Conservation (phyloP, 352 stramenopile species). For the Phytophthora sp. region DNA sequence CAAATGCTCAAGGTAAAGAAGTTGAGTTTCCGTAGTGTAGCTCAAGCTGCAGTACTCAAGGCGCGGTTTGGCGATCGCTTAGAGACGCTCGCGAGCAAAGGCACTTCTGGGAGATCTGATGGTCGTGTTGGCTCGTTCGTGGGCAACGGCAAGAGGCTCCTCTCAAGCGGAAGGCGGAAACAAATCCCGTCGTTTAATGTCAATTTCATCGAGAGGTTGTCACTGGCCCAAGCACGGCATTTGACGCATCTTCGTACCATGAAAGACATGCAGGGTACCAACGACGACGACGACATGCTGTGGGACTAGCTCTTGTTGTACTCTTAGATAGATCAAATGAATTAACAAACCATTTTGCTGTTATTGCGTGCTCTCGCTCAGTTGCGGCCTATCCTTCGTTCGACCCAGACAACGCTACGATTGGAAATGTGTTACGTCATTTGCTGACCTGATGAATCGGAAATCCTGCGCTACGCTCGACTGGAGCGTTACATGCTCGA, state of each 20-base stretch:
- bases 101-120: constrained; percentile 3
- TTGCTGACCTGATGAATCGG: too few relatives aligned
- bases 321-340: too few relatives aligned
- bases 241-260: constrained; percentile 37
- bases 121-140: constrained; percentile 18
- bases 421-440: background rate
- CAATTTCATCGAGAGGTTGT: constrained; percentile 41
- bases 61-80: constrained; percentile 20
- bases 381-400: too few relatives aligned
- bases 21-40: constrained; percentile 25
- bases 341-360: too few relatives aligned
- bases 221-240: constrained; percentile 40
- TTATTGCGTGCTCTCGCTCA: too few relatives aligned
- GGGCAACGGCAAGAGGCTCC: constrained; percentile 6
- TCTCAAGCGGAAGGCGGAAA: constrained; percentile 35
- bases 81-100: constrained; percentile 7
- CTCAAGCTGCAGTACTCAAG: constrained; percentile 22
- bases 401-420: background rate
- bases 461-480: too few relatives aligned
- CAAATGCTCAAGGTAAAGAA: constrained; percentile 32
- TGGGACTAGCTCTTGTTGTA: too few relatives aligned
- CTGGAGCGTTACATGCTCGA: background rate
- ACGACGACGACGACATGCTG: constrained; percentile 29
- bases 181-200: constrained; percentile 28
- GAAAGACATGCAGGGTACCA: constrained; percentile 31